These are phyloP conservation scores for Pyrenophora tritici-repentis DNA, from an alignment of 2,329 filamentous ascomycete species.

Conservation along the genomic window DNA sequence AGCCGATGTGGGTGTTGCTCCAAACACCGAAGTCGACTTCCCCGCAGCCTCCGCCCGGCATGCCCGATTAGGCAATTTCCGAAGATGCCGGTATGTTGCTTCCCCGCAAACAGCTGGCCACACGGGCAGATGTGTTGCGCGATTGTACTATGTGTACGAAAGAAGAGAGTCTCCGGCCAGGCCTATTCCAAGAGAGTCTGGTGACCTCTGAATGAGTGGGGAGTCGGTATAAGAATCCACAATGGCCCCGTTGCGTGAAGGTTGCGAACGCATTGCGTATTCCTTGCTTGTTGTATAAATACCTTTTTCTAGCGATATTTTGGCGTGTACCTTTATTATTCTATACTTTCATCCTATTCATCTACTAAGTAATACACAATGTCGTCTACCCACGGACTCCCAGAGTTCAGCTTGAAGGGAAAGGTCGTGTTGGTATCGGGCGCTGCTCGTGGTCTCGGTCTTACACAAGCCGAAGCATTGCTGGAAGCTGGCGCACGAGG, in stretches of 20 bases:
- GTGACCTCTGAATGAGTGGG: conserved; percentile 2
- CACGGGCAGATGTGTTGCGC: conserved; percentile 5
- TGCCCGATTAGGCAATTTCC: conserved; percentile 17
- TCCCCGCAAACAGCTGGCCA: conserved; percentile 23
- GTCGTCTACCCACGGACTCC: conserved; percentile 51
- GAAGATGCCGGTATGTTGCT: conserved; percentile 13
- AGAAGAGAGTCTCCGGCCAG: conserved; percentile 8
- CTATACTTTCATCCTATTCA: background rate
- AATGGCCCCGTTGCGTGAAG: conserved; percentile 7
- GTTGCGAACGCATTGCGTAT: conserved; percentile 2
- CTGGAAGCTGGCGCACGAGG: conserved; percentile 75
- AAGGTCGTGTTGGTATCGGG: conserved; percentile 75
- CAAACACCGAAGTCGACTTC: conserved; percentile 3
- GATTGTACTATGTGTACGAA: conserved; percentile 6
- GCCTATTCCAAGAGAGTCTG: conserved; percentile 5
- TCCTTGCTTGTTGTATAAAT: conserved; percentile 4
- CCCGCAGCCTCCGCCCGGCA: conserved; percentile 12
- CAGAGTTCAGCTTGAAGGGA: conserved; percentile 76
- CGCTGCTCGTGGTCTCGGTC: conserved; percentile 72
- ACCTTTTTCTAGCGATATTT: background rate
- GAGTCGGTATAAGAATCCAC: conserved; percentile 12
- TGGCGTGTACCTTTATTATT: background rate
- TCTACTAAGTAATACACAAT: conserved; percentile 11
- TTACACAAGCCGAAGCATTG: conserved; percentile 73
- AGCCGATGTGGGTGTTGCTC: conserved; percentile 2